A percentile compares a stretch with the other conserved stretches of the same genome.
These are phyloP conservation scores for Leucaena leucocephala DNA, from an alignment of 306 rosid species.

Conservation along the genomic window DNA sequence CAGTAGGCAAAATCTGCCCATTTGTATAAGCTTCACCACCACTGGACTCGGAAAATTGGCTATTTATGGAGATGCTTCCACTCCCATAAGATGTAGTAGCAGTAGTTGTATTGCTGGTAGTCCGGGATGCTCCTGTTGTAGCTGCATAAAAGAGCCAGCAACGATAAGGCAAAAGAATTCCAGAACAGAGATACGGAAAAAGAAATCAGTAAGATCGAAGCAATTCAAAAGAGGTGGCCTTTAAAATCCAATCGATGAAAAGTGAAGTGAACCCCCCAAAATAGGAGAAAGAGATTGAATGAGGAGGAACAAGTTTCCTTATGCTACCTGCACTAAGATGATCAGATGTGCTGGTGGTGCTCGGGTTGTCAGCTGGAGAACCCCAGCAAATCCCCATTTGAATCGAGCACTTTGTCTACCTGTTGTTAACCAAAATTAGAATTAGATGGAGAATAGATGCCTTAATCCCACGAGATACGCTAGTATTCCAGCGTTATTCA, in stretches of 20 bases:
- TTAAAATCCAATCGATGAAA: neutral
- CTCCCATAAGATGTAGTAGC: constrained; percentile 50
- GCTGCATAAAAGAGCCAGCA: constrained; percentile 12
- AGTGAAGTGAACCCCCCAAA: neutral
- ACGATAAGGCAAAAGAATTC: neutral
- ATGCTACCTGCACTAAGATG: constrained; percentile 53
- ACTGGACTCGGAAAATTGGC: constrained; percentile 66
- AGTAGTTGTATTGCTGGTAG: constrained; percentile 51
- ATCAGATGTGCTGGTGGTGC: constrained; percentile 50
- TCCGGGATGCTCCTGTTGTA: constrained; percentile 51
- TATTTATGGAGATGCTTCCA: constrained; percentile 51
- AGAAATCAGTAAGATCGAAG: neutral
- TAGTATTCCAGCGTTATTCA: neutral
- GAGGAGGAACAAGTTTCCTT: neutral
- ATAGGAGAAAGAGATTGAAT: neutral
- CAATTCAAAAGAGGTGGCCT: neutral
- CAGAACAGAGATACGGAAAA: constrained; percentile 12
- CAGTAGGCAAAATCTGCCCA: constrained; percentile 77
- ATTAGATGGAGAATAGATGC: neutral
- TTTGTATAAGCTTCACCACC: constrained; percentile 50
- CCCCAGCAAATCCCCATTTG: constrained; percentile 89
- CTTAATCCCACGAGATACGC: neutral
- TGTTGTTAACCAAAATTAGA: neutral
- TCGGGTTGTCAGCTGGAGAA: constrained; percentile 41
- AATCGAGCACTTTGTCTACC: constrained; percentile 1